A percentile compares a stretch with the other conserved stretches of the same genome.
Conservation (phyloP, 441 rosid genomes). For the Pelargonium cotyledonis region DNA sequence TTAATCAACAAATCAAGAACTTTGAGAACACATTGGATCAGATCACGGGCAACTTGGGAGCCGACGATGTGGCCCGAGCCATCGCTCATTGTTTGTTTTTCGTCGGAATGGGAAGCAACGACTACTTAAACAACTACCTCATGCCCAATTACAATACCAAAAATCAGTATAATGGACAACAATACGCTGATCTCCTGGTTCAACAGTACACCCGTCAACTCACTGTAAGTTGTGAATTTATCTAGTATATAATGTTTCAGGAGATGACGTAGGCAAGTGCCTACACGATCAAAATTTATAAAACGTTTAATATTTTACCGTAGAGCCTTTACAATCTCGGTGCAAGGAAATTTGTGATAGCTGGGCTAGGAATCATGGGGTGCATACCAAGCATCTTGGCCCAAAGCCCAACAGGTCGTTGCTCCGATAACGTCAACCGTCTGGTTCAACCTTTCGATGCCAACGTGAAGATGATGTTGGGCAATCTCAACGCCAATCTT, state of each 20-base stretch:
- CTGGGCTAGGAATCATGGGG: constrained; percentile 85
- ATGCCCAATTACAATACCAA: constrained; percentile 81
- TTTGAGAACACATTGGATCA: constrained; percentile 71
- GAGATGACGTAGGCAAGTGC: too few species aligned
- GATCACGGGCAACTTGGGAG: constrained; percentile 48
- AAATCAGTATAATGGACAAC: constrained; percentile 60
- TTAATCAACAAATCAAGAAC: constrained; percentile 67
- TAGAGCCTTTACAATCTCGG: constrained; percentile 81
- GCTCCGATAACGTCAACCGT: constrained; percentile 72
- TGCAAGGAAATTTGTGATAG: constrained; percentile 66
- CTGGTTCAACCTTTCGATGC: constrained; percentile 68
- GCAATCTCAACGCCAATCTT: constrained; percentile 51
- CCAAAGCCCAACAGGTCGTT: constrained; percentile 51
- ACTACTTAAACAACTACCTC: constrained; percentile 83
- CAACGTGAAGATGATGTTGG: constrained; percentile 66
- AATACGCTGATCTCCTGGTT: constrained; percentile 64
- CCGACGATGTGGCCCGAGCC: constrained; percentile 39
- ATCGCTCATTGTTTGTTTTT: constrained; percentile 58
- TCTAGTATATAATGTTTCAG: too few species aligned
- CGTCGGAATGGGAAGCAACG: constrained; percentile 94
- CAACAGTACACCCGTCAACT: constrained; percentile 57
- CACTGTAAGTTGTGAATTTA: constrained; percentile 32
- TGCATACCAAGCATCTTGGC: constrained; percentile 91
- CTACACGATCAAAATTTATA: too few species aligned
- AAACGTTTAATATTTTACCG: background rate